Evolutionary conservation across 176 grass and related monocot genomes (phyloP).

Genomic region (Hyparrhenia diplandra): DNA sequence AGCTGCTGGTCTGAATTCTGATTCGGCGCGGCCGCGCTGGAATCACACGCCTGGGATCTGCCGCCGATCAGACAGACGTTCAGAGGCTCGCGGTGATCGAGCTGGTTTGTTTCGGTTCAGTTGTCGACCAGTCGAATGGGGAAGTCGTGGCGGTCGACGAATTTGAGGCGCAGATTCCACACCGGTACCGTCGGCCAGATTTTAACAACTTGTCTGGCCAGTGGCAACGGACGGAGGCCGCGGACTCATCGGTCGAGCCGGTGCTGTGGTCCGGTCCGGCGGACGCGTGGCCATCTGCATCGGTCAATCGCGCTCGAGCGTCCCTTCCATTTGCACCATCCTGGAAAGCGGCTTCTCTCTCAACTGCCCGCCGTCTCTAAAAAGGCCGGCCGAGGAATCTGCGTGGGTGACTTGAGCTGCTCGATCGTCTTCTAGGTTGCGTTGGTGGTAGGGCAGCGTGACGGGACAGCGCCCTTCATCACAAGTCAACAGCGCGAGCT

Average conservation of each 20-base stretch:
- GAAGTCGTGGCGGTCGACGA: background rate
- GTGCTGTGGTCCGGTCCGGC: background rate
- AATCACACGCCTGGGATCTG: background rate
- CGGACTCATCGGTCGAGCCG: background rate
- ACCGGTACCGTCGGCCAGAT: background rate
- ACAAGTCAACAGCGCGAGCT: too few species aligned
- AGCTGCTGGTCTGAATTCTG: background rate
- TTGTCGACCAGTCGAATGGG: too few species aligned
- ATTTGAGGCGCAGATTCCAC: background rate
- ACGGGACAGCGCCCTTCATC: background rate
- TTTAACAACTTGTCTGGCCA: background rate
- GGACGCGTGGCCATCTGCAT: background rate
- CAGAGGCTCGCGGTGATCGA: background rate
- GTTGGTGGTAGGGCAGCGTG: constrained; percentile 17
- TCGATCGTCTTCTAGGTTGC: background rate
- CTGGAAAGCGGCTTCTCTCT: background rate
- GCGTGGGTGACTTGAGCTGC: background rate
- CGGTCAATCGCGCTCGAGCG: background rate
- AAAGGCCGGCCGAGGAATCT: constrained; percentile 11
- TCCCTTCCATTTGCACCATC: background rate
- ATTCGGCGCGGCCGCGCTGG: background rate
- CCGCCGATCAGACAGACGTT: background rate
- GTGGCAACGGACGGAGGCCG: background rate
- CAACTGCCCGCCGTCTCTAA: background rate
- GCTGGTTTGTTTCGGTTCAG: too few species aligned